These are phyloP conservation scores for Aphanomyces invadans DNA, from an alignment of 352 stramenopile genomes.

Conservation along the genomic window DNA sequence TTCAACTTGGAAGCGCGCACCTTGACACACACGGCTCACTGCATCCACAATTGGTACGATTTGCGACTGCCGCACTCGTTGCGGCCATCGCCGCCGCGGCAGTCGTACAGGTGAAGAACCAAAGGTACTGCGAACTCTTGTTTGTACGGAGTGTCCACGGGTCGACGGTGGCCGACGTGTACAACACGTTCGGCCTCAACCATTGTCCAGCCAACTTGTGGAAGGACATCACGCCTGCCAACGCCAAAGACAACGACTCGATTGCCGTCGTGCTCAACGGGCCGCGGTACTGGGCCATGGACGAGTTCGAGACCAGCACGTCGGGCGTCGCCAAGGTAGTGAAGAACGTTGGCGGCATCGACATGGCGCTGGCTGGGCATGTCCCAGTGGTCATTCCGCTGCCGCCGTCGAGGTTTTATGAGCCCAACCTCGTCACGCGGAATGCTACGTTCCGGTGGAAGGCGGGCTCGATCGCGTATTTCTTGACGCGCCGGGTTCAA, in stretches of 20 bases:
- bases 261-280: constrained; percentile 2
- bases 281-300: constrained; percentile 1
- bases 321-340: not conserved
- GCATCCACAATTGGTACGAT: too few relatives aligned
- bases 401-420: not conserved
- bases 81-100: not conserved
- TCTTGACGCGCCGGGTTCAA: not conserved
- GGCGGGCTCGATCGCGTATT: not conserved
- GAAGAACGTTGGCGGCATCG: not conserved
- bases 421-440: not conserved
- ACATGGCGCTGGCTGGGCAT: not conserved
- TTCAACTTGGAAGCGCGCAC: too few relatives aligned
- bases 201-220: not conserved
- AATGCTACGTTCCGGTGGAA: not conserved
- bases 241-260: constrained; percentile 2
- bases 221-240: not conserved
- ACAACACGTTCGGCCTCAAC: constrained; percentile 9
- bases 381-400: not conserved
- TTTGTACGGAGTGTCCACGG: not conserved
- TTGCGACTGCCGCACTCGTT: not conserved
- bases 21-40: too few relatives aligned
- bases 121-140: not conserved
- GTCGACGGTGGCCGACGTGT: not conserved
- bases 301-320: not conserved
- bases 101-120: not conserved